These are phyloP conservation scores for Starmerella floricola DNA, from an alignment of 805 yeast species.

Conservation along the genomic window DNA sequence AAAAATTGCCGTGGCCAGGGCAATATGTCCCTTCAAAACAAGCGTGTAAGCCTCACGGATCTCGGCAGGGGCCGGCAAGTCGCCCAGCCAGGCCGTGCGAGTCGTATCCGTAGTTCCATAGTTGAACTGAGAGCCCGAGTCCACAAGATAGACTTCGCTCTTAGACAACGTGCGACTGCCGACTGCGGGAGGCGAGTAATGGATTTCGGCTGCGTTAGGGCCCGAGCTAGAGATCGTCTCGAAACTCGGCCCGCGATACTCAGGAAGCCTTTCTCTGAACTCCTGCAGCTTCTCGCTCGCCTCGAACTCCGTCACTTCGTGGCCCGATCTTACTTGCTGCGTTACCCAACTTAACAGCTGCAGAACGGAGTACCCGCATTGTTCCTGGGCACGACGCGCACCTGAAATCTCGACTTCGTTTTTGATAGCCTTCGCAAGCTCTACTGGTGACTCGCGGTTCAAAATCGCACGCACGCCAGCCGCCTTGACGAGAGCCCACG, in stretches of 20 bases:
- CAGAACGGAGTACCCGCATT: constrained; percentile 69
- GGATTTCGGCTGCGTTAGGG: constrained; percentile 65
- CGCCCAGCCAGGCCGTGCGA: constrained; percentile 61
- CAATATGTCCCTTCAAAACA: constrained; percentile 84
- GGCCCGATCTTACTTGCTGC: constrained; percentile 34
- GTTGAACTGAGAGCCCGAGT: constrained; percentile 81
- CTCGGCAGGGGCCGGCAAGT: constrained; percentile 38
- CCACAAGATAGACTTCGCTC: constrained; percentile 58
- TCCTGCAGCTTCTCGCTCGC: constrained; percentile 44
- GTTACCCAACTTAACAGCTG: constrained; percentile 79
- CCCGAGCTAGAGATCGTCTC: constrained; percentile 67
- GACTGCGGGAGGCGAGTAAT: constrained; percentile 51
- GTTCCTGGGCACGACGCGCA: constrained; percentile 61
- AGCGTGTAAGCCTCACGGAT: constrained; percentile 61
- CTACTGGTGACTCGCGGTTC: constrained; percentile 47
- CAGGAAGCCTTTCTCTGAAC: constrained; percentile 30
- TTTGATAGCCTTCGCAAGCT: constrained; percentile 61
- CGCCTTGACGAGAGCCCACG: constrained; percentile 56
- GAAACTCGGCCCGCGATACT: constrained; percentile 50
- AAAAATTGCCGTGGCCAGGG: constrained; percentile 67
- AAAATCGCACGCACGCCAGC: constrained; percentile 33
- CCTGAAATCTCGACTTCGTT: constrained; percentile 61
- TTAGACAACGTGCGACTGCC: constrained; percentile 52
- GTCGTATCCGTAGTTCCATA: constrained; percentile 98
- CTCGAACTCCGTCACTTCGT: constrained; percentile 42